These are phyloP conservation scores for Diversispora eburnea DNA, from an alignment of 192 early-diverging fungal species.

Conservation along the genomic window DNA sequence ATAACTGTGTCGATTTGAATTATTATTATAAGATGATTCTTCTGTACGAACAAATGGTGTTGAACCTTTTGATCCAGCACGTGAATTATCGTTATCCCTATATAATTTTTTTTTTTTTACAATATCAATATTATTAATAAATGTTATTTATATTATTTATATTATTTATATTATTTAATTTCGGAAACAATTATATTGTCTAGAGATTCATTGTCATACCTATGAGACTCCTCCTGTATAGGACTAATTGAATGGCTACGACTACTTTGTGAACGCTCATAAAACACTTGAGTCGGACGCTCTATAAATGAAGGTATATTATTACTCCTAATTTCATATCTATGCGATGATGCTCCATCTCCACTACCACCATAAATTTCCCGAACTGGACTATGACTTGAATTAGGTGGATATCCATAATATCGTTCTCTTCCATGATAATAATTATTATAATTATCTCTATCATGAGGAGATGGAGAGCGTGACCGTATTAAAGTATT, in stretches of 20 bases:
- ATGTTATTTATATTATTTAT: too few relatives aligned
- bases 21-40: background rate
- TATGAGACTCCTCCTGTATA: background rate
- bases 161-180: too few relatives aligned
- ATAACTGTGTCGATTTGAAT: background rate
- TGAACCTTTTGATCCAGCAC: background rate
- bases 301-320: background rate
- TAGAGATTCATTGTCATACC: too few relatives aligned
- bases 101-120: background rate
- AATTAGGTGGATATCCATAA: background rate
- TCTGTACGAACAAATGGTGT: background rate
- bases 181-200: too few relatives aligned
- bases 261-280: background rate
- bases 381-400: background rate
- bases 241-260: background rate
- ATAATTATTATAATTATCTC: background rate
- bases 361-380: background rate
- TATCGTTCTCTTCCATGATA: background rate
- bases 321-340: background rate
- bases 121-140: background rate
- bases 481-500: too few relatives aligned
- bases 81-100: background rate
- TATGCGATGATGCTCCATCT: background rate
- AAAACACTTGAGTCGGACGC: background rate
- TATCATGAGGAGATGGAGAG: background rate